Base-by-base conservation (phyloP, 164 flowering plant genomes). In the Annona squamosa region DNA sequence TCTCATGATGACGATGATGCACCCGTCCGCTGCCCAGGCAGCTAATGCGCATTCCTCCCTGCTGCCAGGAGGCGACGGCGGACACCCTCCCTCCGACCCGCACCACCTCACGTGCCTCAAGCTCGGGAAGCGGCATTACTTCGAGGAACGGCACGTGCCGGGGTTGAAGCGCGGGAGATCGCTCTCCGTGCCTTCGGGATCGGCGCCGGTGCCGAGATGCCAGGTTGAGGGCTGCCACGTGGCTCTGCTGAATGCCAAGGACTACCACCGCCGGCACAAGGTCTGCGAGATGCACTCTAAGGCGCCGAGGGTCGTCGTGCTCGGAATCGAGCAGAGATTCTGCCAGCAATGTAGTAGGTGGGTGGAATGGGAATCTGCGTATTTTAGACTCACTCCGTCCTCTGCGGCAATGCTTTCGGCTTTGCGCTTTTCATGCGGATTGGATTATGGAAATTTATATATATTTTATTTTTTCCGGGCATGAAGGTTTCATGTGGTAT, bases 341-440 rank as follows among this genome's bases (percentile, higher is more conserved):
- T 90, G 96, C 76, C 96, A 90, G 73, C 96, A 91, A 81, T 91
- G 93, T 63, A 91, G 96, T 82, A 86, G 93, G 96, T 91, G 13
- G 13, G 59, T 16, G 59, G 13, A 9, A 26, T 26, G 37, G 37
- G 37, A 26, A 26, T 26, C 37, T 9, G 59, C 59, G 59, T 52
- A 52, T 52, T 52, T 52, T 52, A 52, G 59, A 52, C 3, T 16
- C 13, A 10, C 59, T 52, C 59, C 3, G 59, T 52, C 9, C 9
- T 52, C 59, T 16, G 59, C 13, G 59, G 13, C 13, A 10, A 52
- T 7, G 59, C 59, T 6, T 52, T 5, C 13, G 13, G 59, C 59
- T 9, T 52, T 7, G 59, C 17, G 59, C 59, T 9, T 6, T 52
- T 52, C 59, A 26, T 26, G 37, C 37, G 37, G 37, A 26, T 26